Conservation (phyloP, 371 early-diverging fungal genomes). For the Mucor racemosus region DNA sequence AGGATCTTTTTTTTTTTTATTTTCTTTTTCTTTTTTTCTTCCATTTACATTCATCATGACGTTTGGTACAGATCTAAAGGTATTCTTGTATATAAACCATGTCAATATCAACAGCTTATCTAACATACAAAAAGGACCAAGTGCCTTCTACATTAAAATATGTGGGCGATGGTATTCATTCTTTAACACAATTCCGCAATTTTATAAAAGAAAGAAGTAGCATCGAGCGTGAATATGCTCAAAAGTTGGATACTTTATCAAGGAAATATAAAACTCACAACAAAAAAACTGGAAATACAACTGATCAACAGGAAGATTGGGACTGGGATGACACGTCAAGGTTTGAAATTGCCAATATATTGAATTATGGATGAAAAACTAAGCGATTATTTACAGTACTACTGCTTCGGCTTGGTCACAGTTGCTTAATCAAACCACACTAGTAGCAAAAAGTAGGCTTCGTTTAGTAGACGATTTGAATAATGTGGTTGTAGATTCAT, state of each 20-base stretch:
- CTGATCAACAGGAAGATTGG: constrained; percentile 33
- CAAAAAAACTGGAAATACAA: constrained; percentile 4
- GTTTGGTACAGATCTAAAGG: constrained; percentile 29
- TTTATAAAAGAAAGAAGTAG: constrained; percentile 75
- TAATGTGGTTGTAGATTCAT: constrained; percentile 54
- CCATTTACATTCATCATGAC: constrained; percentile 14
- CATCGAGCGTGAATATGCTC: constrained; percentile 79
- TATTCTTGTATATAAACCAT: not conserved
- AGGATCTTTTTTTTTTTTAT: constrained; percentile 2
- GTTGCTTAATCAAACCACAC: constrained; percentile 64
- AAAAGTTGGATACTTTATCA: constrained; percentile 70
- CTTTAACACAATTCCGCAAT: constrained; percentile 72
- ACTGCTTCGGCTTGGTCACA: constrained; percentile 51
- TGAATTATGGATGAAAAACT: not conserved
- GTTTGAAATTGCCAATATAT: constrained; percentile 12
- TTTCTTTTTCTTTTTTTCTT: constrained; percentile 11
- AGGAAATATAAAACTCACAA: constrained; percentile 59
- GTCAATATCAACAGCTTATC: not conserved
- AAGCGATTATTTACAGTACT: constrained; percentile 9
- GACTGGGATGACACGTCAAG: constrained; percentile 44
- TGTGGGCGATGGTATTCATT: constrained; percentile 63
- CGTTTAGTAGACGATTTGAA: constrained; percentile 63
- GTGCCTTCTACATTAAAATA: constrained; percentile 61
- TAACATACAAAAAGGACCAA: constrained; percentile 51
- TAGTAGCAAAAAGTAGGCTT: constrained; percentile 60